phyloP scores from a whole-genome alignment of 2,329 filamentous ascomycete genomes.

The Talaromyces marneffei region DNA sequence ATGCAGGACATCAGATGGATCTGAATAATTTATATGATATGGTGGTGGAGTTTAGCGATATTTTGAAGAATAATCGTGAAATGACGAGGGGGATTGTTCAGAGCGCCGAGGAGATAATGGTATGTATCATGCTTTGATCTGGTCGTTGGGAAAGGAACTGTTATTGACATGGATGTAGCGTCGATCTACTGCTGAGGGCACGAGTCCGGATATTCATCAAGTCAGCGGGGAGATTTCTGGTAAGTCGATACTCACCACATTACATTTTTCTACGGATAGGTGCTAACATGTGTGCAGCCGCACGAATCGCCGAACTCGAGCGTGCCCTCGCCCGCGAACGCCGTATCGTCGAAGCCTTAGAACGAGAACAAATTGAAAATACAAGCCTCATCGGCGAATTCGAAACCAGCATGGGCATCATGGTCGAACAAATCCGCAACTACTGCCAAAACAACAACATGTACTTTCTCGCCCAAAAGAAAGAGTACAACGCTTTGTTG shows the following conservation, averaged over 20 bases:
- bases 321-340: constrained; percentile 43
- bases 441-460: constrained; percentile 47
- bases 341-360: constrained; percentile 37
- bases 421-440: constrained; percentile 47
- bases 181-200: constrained; percentile 38
- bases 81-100: constrained; percentile 45
- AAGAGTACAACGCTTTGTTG: constrained; percentile 46
- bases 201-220: constrained; percentile 37
- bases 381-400: constrained; percentile 45
- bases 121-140: constrained; percentile 21
- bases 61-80: constrained; percentile 46
- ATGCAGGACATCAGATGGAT: constrained; percentile 49
- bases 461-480: constrained; percentile 42
- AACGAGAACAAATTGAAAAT: constrained; percentile 45
- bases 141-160: not conserved
- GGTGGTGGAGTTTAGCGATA: constrained; percentile 45
- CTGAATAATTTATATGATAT: constrained; percentile 47
- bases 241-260: constrained; percentile 20
- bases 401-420: constrained; percentile 41
- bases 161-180: constrained; percentile 28
- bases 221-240: constrained; percentile 40
- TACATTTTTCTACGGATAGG: not conserved
- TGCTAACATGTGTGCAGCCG: constrained; percentile 26
- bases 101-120: constrained; percentile 46
- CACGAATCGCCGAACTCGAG: constrained; percentile 46